Percentiles rank a stretch among this genome's conserved stretches.
phyloP scores from a whole-genome alignment of 2,329 filamentous ascomycete genomes.

The Penicillium olsonii region DNA sequence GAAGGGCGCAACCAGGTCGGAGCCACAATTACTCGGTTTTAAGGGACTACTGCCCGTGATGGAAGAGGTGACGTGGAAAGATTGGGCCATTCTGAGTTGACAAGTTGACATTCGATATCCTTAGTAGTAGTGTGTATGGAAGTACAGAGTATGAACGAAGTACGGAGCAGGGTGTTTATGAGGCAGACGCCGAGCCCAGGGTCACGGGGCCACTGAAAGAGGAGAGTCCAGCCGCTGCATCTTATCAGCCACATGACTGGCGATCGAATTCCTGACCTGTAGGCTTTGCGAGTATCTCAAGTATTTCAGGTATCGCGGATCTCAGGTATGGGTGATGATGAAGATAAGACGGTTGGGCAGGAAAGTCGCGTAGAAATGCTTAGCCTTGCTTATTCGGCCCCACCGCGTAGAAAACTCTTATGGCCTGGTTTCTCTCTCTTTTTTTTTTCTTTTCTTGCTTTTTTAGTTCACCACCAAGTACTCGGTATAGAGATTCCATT shows the following conservation, averaged over 20 bases:
- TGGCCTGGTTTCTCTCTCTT: not conserved
- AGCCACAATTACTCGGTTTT: conserved; percentile 29
- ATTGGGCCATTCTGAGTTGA: conserved; percentile 33
- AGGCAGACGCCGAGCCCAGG: not conserved
- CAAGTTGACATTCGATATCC: conserved; percentile 29
- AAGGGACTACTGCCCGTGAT: conserved; percentile 16
- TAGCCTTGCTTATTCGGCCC: conserved; percentile 4
- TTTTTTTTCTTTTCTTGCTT: not conserved
- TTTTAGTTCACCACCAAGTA: not conserved
- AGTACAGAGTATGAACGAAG: too few relatives aligned
- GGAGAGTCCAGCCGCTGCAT: conserved; percentile 3
- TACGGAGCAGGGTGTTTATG: conserved; percentile 1
- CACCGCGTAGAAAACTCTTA: conserved; percentile 2
- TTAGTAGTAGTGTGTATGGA: not conserved
- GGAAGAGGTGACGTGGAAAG: conserved; percentile 24
- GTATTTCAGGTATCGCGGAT: too few relatives aligned
- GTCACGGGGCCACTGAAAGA: not conserved
- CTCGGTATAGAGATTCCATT: not conserved
- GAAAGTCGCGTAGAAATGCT: not conserved
- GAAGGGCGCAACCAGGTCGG: conserved; percentile 22
- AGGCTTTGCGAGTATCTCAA: too few relatives aligned
- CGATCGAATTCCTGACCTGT: not conserved
- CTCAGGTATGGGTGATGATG: too few relatives aligned
- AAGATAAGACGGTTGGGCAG: not conserved
- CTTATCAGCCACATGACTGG: not conserved